Percentiles rank a stretch among this genome's conserved stretches.
Evolutionary conservation across 768 basidiomycete species (phyloP).

Genomic region (Rhodosporidiobolus odoratus): DNA sequence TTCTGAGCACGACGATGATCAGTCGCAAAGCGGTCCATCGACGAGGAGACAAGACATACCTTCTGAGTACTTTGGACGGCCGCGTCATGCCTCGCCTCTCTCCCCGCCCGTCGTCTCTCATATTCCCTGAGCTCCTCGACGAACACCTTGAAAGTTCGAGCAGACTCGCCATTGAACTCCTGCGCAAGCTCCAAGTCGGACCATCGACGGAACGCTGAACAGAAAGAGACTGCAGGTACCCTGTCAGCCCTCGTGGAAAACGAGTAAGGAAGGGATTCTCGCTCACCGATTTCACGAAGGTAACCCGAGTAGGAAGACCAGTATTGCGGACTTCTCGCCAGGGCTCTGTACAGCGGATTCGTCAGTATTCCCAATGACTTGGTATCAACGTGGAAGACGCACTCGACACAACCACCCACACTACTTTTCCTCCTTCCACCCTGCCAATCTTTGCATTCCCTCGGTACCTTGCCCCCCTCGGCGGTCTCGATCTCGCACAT

Average conservation of each 20-base stretch:
- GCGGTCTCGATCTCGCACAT: slow-evolving; percentile 2
- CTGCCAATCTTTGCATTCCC: slow-evolving; percentile 9
- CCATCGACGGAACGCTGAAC: not conserved
- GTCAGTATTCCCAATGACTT: not conserved
- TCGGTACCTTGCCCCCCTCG: not conserved
- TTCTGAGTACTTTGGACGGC: too few relatives aligned
- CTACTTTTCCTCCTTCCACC: not conserved
- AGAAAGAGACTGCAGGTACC: not conserved
- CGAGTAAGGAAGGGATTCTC: too few relatives aligned
- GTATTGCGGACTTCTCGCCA: slow-evolving; percentile 3
- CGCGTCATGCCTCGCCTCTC: not conserved
- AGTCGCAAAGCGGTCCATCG: too few relatives aligned
- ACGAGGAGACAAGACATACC: not conserved
- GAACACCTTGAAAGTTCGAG: not conserved
- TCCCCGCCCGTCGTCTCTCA: not conserved
- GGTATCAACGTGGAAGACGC: not conserved
- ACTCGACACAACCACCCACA: not conserved
- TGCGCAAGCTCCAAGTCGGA: not conserved
- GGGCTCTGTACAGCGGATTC: not conserved
- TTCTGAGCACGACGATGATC: not conserved
- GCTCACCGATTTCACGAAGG: slow-evolving; percentile 9
- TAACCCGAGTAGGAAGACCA: slow-evolving; percentile 5
- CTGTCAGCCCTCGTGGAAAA: not conserved
- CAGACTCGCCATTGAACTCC: not conserved
- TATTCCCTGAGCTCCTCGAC: not conserved